Evolutionary conservation across 2,329 filamentous ascomycete species (phyloP).

Genomic region (Dryadomyces quercus-mongolicae): DNA sequence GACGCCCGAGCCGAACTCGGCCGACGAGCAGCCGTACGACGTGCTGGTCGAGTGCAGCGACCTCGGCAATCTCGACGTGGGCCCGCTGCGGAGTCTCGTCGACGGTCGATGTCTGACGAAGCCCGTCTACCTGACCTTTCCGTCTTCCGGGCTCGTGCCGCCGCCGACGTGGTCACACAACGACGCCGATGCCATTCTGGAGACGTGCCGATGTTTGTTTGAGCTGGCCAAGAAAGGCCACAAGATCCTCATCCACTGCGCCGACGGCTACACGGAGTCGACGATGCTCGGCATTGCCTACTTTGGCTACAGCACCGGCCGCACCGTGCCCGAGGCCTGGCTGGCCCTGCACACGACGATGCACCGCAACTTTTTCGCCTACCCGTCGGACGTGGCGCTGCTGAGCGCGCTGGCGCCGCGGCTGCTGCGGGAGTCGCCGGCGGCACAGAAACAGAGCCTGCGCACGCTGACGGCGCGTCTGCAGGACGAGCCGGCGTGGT

Average conservation of each 20-base stretch:
- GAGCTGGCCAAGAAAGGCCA: conserved; percentile 62
- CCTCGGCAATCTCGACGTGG: conserved; percentile 61
- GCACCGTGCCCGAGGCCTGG: conserved; percentile 76
- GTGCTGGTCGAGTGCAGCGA: conserved; percentile 84
- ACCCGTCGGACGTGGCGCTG: conserved; percentile 77
- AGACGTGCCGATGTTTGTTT: conserved; percentile 85
- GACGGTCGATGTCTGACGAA: conserved; percentile 19
- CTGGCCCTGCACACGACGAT: conserved; percentile 69
- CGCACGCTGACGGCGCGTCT: conserved; percentile 38
- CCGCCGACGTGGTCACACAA: conserved; percentile 71
- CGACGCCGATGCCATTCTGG: conserved; percentile 74
- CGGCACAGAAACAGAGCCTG: conserved; percentile 24
- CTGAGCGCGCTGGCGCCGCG: conserved; percentile 66
- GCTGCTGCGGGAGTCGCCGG: conserved; percentile 60
- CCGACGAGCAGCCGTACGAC: conserved; percentile 57
- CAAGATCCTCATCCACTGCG: conserved; percentile 82
- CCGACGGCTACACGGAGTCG: conserved; percentile 92
- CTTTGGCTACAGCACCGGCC: conserved; percentile 80
- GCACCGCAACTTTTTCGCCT: conserved; percentile 90
- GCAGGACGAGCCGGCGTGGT: conserved; percentile 62
- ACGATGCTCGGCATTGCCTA: conserved; percentile 84
- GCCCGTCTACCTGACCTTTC: conserved; percentile 57
- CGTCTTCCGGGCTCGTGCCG: conserved; percentile 85
- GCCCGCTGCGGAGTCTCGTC: conserved; percentile 50
- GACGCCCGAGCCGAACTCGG: conserved; percentile 57